Evolutionary conservation across 352 stramenopile genomes (phyloP), one percentile per base, ranked within the genome.

Genomic region (Phytophthora hibernalis): DNA sequence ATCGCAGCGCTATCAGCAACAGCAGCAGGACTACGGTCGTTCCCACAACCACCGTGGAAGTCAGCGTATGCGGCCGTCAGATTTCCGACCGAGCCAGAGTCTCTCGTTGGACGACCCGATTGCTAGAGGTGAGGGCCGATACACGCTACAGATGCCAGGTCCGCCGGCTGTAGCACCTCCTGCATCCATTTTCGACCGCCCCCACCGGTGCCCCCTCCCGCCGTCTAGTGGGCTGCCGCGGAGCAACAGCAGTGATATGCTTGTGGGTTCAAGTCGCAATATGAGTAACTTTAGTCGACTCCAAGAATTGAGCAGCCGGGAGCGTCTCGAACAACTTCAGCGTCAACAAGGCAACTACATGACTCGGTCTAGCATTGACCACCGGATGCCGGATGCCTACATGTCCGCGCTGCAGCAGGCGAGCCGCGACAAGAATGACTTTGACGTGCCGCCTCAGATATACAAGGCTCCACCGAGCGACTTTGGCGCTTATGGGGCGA

Each of bases 141-240:
- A 70, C 30, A 82, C 65, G 28, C 57, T 83, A 40, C 68, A 69
- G 28, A 74, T 80, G 43, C 65, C 58, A 18, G 66, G 66, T 18
- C 50, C 66, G 12, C 51, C 61, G 12, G 51, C 50, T 20, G 54
- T 67, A 3, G 33, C 61, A 26, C 50, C 76, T 1, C 65, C 83
- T 2, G 68, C 77, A 5, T 90, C 85, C 1, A 84, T 93, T 49
- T 93, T 93, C 38, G 85, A 93, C 54, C 82, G 83, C 12, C 72
- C 79, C 52, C 9, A 69, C 58, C n/a, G 43, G 35, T 43, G 45
- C 57, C 2, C 28, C 59, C 13, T 56, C 54, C 10, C 53, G 63
- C 13, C 67, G 67, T 12, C 47, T 42, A 57, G 48, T 48, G 57
- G 47, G 0, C 21, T 76, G 11, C 54, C 62, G 37, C 61, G 66